Evolutionary conservation across 352 stramenopile species (phyloP), one percentile per base, ranked within the genome.

Genomic region (Phytophthora vignae): DNA sequence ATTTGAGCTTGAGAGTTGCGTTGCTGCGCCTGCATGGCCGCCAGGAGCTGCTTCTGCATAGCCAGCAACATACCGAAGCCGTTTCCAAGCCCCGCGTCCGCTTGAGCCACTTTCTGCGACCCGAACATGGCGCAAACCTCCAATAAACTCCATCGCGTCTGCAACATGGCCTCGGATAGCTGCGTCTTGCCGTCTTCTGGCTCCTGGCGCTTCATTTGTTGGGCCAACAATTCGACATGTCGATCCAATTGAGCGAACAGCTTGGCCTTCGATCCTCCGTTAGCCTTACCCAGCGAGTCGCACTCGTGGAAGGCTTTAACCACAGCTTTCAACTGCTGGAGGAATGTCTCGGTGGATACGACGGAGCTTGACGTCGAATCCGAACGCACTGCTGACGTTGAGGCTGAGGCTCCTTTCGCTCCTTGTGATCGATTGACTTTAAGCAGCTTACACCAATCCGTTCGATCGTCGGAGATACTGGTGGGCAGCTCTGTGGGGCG

Each of bases 361-460:
- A 61, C 44, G n/a, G 31, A 29, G 40, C 52, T 64, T 53, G 36
- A 62, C 7, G 33, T 61, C 2, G 46, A 54, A 7, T 17, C 46
- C 15, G 50, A 55, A 33, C 42, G 48, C 38, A 38, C 49, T 21
- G 33, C 19, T 31, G 54, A 50, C 29, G 46, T 21, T 46, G 44
- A 25, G 17, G 17, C 56, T 9, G 29, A 36, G 44, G 15, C 33
- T 38, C 19, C 29, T 9, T 66, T 73, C 7, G 33, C 22, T 1
- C 54, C 48, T 59, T 77, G 70, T 1, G 65, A 55, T 8, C 59
- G 55, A 54, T 64, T 71, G 2, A 81, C 67, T 55, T 92, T 92
- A 12, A 92, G 76, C 40, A 90, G 55, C 31, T 92, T 92, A 42
- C 72, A 73, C 84, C 84, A 92, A 61, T 92, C 84, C 1, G 84